Evolutionary conservation across 1,284 basidiomycete genomes (phyloP).

Genomic region (Cerioporus squamosus): DNA sequence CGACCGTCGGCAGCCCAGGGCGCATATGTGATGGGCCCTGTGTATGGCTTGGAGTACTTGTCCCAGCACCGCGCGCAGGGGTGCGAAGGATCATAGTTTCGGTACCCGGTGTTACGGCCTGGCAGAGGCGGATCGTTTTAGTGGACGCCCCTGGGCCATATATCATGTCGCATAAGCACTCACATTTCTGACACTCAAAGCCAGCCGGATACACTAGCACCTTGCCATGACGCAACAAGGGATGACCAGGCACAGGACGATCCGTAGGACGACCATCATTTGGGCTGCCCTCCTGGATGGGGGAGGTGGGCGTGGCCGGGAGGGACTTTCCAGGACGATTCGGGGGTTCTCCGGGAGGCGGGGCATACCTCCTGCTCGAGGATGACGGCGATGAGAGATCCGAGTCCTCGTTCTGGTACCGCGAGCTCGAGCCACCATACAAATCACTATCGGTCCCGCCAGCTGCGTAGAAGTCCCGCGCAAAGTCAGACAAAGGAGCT

Average conservation of each 20-base stretch:
- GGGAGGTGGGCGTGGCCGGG: conserved; percentile 2
- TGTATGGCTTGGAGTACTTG: conserved; percentile 61
- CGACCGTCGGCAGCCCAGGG: conserved; percentile 41
- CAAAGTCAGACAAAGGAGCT: conserved; percentile 52
- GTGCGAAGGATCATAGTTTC: conserved; percentile 63
- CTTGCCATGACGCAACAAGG: conserved; percentile 60
- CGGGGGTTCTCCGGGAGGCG: conserved; percentile 29
- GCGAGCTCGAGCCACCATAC: conserved; percentile 24
- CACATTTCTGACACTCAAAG: conserved; percentile 59
- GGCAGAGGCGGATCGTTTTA: background rate
- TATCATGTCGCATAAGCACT: conserved; percentile 4
- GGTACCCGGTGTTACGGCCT: conserved; percentile 78
- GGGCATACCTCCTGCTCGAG: conserved; percentile 15
- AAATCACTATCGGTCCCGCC: conserved; percentile 34
- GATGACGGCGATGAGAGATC: conserved; percentile 27
- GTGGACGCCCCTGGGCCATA: background rate
- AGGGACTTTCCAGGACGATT: conserved; percentile 15
- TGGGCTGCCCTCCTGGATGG: conserved; percentile 16
- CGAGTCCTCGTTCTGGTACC: conserved; percentile 21
- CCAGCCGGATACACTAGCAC: conserved; percentile 71
- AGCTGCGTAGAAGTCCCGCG: conserved; percentile 58
- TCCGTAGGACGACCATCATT: conserved; percentile 65
- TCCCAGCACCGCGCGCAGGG: conserved; percentile 76
- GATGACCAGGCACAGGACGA: conserved; percentile 64
- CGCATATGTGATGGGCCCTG: conserved; percentile 61